A percentile compares a stretch with the other conserved stretches of the same genome.
Conservation (phyloP, 345 rosid genomes). For the Linum lewisii region DNA sequence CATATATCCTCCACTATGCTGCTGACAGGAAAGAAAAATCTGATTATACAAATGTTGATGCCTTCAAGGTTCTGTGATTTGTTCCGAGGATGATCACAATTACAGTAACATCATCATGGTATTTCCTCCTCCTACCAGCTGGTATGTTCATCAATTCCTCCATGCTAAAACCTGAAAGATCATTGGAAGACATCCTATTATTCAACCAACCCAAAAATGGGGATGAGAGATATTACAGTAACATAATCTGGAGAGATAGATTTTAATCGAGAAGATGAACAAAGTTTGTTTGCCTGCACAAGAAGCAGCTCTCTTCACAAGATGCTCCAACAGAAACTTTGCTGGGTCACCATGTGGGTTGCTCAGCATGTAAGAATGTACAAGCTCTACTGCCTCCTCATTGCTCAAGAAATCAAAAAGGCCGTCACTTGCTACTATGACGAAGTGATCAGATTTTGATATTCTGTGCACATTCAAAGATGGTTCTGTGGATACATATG, state of each 20-base stretch:
- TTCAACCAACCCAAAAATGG: background rate
- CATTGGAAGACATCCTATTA: background rate
- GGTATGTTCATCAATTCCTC: constrained; percentile 88
- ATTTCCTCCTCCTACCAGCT: constrained; percentile 89
- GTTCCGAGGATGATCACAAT: constrained; percentile 77
- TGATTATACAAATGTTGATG: constrained; percentile 49
- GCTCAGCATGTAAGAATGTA: constrained; percentile 41
- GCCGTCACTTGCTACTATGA: constrained; percentile 88
- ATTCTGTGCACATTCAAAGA: constrained; percentile 65
- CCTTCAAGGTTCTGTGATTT: constrained; percentile 74
- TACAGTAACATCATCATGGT: constrained; percentile 91
- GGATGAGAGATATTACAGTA: background rate
- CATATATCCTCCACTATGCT: background rate
- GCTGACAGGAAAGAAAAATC: background rate
- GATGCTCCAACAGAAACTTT: constrained; percentile 71
- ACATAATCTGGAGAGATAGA: background rate
- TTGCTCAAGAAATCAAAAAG: constrained; percentile 86
- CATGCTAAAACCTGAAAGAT: constrained; percentile 57
- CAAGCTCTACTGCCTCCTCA: constrained; percentile 69
- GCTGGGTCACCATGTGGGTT: constrained; percentile 86
- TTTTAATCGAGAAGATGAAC: too few relatives aligned
- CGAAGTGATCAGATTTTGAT: constrained; percentile 70
- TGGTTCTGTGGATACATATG: constrained; percentile 75
- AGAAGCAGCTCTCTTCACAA: constrained; percentile 72
- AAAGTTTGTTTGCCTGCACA: constrained; percentile 92